Evolutionary conservation across 805 yeast species (phyloP).

Genomic region (Starmerella roubikii): DNA sequence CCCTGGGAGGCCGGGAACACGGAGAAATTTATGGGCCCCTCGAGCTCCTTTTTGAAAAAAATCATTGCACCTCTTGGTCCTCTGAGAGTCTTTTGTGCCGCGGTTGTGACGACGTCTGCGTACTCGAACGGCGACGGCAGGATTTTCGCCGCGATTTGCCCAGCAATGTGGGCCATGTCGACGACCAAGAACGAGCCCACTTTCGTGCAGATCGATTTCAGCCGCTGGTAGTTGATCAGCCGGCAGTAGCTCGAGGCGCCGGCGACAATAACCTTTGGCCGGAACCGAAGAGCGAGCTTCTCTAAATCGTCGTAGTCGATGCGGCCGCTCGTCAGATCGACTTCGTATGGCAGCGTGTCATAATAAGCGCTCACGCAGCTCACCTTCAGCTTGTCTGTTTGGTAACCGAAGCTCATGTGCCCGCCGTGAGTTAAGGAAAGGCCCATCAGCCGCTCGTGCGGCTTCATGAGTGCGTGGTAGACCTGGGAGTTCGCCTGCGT

Average conservation of each 20-base stretch:
- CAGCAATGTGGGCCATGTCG: constrained; percentile 98
- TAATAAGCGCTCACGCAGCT: constrained; percentile 91
- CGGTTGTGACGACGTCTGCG: constrained; percentile 95
- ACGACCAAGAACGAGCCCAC: constrained; percentile 92
- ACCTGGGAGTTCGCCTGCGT: constrained; percentile 97
- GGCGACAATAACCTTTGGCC: constrained; percentile 93
- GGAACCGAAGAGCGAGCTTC: constrained; percentile 72
- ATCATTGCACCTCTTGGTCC: constrained; percentile 99
- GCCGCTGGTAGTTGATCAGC: constrained; percentile 85
- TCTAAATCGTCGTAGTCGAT: constrained; percentile 94
- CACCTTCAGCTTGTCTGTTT: constrained; percentile 83
- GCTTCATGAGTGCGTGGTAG: constrained; percentile 86
- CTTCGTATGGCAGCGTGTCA: constrained; percentile 97
- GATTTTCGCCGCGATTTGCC: constrained; percentile 87
- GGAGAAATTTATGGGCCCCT: constrained; percentile 87
- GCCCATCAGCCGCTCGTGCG: constrained; percentile 96
- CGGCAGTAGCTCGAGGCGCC: constrained; percentile 98
- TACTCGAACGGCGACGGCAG: constrained; percentile 92
- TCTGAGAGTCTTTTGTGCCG: constrained; percentile 95
- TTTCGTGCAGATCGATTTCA: constrained; percentile 86
- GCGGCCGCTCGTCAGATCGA: constrained; percentile 77
- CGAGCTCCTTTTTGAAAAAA: constrained; percentile 91
- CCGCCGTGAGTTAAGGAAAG: constrained; percentile 97
- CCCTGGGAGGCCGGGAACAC: constrained; percentile 99
- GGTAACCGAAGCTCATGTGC: constrained; percentile 96